Base-by-base conservation (phyloP, 2,329 filamentous ascomycete species). In the Aspergillus fumigatiaffinis region DNA sequence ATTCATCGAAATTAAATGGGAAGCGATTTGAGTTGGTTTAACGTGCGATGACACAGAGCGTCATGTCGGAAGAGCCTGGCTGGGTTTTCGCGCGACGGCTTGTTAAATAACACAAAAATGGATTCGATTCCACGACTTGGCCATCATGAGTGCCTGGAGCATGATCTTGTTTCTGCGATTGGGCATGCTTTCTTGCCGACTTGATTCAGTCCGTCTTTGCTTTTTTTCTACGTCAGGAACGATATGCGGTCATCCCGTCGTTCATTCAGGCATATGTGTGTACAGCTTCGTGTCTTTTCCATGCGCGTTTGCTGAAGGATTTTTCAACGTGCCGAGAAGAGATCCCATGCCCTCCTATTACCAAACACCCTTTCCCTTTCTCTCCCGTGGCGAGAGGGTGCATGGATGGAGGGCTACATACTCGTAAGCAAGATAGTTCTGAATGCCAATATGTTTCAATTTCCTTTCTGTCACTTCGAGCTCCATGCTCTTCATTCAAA, bases 281-380 rank as follows among this genome's bases (percentile, higher is more conserved):
- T 88, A 88, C 85, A 87, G 84, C 84, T 79, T 79, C 82, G 80
- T 71, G 73, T 79, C 78, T 76, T 73, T 61, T 70, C 79, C 74
- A 84, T 86, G 82, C 79, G 79, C 79, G 79, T 78, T 77, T 81
- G 82, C 84, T 87, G 84, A 87, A 87, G 84, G 85, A 86, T 81
- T 79, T 73, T 77, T 76, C 79, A 78, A 71, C 84, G 83, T 87
- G 85, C 85, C 85, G 78, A 88, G 79, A 88, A 78, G 62, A 73
- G 76, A 71, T 66, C 57, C 66, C 64, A 65, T 66, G 71, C 72
- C 73, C 71, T 74, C 72, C 73, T 72, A 76, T 78, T 79, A 79
- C 76, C 78, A 79, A 80, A 76, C 77, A 76, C 76, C 71, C 69
- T 73, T 67, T 73, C 63, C 68, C 67, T 71, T 66, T 57, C 63